Base-by-base conservation (phyloP, 208 protist species). In the Kentomonas sorsogonicus region DNA sequence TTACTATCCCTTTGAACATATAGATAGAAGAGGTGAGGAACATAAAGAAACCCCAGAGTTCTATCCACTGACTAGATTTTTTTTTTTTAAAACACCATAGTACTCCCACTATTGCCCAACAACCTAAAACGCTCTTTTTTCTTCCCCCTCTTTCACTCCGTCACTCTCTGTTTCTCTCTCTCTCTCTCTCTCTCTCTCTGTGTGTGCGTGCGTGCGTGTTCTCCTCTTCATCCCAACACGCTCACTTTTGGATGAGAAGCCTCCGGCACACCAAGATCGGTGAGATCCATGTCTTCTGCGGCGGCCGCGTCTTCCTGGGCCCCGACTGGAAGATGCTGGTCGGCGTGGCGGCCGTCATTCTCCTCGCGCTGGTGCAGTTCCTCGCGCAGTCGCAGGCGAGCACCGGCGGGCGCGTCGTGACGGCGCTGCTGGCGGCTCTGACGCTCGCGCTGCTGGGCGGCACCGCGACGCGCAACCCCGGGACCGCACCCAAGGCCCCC, bases 271-370 rank as follows among this genome's bases (percentile, higher is more conserved):
- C 26, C 26, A 3, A 25, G 3, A 63, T 72, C 36, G 84, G 80
- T 9, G 77, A 79, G 38, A 69, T 79, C 46, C 40, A 47, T 22
- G 53, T 83, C 15, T 78, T 77, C 31, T 67, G 62, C 36, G 48
- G 60, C 23, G 79, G 79, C 23, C 61, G 58, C 27, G 47, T 89
- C 25, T 77, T 77, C 43, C 48, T 93, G 0, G 82, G 82, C 1
- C 79, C 86, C 3, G 79, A 93, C 41, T 84, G 70, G 69, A 53
- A 57, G 36, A 45, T 79, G 10, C 72, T 89, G 58, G 7, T 79
- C 5, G 10, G 52, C 26, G 74, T 63, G n/a, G 50, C 71, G 0
- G n/a, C 69, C 0, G 36, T 83, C 26, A 80, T 86, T 45, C 3
- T 77, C 23, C 39, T 71, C 6, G 41, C 66, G 23, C 38, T 73